Evolutionary conservation across 129 eudicot genomes (phyloP).

Genomic region (Artemisia annua): DNA sequence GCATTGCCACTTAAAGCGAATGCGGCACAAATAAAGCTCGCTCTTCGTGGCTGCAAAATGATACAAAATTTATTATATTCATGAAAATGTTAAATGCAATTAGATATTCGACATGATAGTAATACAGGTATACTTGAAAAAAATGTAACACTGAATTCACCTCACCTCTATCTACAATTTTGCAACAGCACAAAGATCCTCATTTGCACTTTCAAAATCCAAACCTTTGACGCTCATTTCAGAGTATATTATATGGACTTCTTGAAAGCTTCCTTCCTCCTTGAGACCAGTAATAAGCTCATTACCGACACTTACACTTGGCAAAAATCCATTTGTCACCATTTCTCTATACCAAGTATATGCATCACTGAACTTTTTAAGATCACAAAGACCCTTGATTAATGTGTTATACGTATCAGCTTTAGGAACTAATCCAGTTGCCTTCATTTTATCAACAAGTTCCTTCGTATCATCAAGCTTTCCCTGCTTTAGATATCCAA

Average conservation of each 20-base stretch:
- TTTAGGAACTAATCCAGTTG: slow-evolving; percentile 25
- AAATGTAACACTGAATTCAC: background rate
- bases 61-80: no score
- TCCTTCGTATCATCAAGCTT: slow-evolving; percentile 19
- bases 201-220: slow-evolving; percentile 10
- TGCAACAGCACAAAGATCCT: slow-evolving; percentile 20
- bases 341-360: slow-evolving; percentile 34
- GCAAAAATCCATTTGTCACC: slow-evolving; percentile 28
- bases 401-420: slow-evolving; percentile 28
- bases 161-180: slow-evolving; percentile 25
- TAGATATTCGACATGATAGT: no score
- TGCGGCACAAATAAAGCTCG: no score
- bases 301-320: slow-evolving; percentile 24
- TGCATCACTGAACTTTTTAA: slow-evolving; percentile 22
- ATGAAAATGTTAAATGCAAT: no score
- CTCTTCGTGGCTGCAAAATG: no score
- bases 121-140: background rate
- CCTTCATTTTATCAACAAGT: slow-evolving; percentile 37
- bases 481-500: slow-evolving; percentile 24
- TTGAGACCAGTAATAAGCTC: slow-evolving; percentile 27
- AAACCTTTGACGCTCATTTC: slow-evolving; percentile 28
- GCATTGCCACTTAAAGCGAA: no score
- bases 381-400: slow-evolving; percentile 29
- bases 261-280: slow-evolving; percentile 24
- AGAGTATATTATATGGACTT: slow-evolving; percentile 14